Evolutionary conservation across 257 asterid genomes (phyloP).

Genomic region (Solanum paucissectum): DNA sequence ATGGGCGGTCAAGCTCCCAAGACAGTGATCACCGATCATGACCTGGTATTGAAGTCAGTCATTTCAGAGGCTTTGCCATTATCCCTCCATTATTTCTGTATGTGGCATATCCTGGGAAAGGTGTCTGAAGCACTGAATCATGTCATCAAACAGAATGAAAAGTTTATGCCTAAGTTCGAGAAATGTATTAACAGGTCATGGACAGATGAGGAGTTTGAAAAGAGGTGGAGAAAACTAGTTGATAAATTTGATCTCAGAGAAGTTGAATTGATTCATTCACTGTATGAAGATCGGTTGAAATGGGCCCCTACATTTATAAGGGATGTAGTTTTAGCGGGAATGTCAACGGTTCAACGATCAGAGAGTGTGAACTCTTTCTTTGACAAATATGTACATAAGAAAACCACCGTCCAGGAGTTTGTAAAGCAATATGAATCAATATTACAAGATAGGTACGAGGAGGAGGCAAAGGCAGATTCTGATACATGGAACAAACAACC

Average conservation of each 20-base stretch:
- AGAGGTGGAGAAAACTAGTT: constrained; percentile 71
- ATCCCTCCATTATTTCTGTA: constrained; percentile 48
- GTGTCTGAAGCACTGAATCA: constrained; percentile 53
- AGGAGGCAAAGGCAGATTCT: constrained; percentile 83
- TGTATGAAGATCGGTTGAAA: constrained; percentile 61
- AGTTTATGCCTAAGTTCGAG: constrained; percentile 53
- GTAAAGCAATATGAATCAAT: constrained; percentile 68
- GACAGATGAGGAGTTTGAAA: constrained; percentile 75
- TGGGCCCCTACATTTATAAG: constrained; percentile 72
- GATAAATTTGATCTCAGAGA: constrained; percentile 67
- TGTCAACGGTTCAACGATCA: constrained; percentile 68
- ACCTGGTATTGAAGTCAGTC: constrained; percentile 43
- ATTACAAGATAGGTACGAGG: constrained; percentile 81
- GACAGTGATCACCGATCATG: constrained; percentile 71
- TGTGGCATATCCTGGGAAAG: constrained; percentile 77
- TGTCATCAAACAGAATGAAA: constrained; percentile 61
- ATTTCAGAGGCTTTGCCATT: constrained; percentile 58
- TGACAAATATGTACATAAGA: constrained; percentile 88
- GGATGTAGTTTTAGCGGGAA: constrained; percentile 73
- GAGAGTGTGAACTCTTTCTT: constrained; percentile 82
- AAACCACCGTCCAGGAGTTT: constrained; percentile 76
- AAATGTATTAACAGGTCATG: constrained; percentile 70
- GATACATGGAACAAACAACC: constrained; percentile 91
- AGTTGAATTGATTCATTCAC: constrained; percentile 46
- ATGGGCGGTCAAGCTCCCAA: constrained; percentile 85